Evolutionary conservation across 2,329 filamentous ascomycete genomes (phyloP).

Genomic region (Lasiodiplodia sp.): DNA sequence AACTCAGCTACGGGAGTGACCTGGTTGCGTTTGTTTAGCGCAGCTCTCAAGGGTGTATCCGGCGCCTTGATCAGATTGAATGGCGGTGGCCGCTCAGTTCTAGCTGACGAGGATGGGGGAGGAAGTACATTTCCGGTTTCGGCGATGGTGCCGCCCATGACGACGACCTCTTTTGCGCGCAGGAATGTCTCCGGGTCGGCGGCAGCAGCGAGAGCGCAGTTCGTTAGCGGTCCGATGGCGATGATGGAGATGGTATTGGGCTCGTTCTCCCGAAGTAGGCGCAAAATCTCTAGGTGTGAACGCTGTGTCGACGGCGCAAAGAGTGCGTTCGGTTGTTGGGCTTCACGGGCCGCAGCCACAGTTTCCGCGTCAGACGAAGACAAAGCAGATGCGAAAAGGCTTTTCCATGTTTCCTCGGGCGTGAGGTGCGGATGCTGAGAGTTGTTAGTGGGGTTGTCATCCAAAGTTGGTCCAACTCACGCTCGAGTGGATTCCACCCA

Average conservation of each 20-base stretch:
- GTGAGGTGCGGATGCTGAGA: constrained; percentile 56
- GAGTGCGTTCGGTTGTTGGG: constrained; percentile 51
- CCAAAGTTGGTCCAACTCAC: constrained; percentile 38
- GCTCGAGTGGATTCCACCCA: constrained; percentile 57
- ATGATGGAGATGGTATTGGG: constrained; percentile 87
- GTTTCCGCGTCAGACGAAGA: constrained; percentile 43
- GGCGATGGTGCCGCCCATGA: constrained; percentile 91
- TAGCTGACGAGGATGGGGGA: constrained; percentile 36
- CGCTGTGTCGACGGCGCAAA: constrained; percentile 79
- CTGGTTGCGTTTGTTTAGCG: constrained; percentile 49
- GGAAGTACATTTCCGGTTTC: constrained; percentile 73
- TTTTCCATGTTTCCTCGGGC: constrained; percentile 56
- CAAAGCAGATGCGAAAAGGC: constrained; percentile 50
- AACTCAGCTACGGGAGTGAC: constrained; percentile 87
- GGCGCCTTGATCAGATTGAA: constrained; percentile 51
- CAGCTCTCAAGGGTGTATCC: constrained; percentile 40
- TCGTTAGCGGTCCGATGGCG: constrained; percentile 90
- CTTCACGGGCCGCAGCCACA: constrained; percentile 44
- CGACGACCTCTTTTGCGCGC: constrained; percentile 85
- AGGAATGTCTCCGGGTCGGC: constrained; percentile 91
- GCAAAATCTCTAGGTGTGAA: constrained; percentile 88
- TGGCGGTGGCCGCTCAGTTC: constrained; percentile 40
- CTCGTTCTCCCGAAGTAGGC: constrained; percentile 81
- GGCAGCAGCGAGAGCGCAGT: constrained; percentile 85
- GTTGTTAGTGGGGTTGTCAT: neutral